Evolutionary conservation across 106 monocot species (phyloP).

Genomic region (Dendrobium chrysotoxum): DNA sequence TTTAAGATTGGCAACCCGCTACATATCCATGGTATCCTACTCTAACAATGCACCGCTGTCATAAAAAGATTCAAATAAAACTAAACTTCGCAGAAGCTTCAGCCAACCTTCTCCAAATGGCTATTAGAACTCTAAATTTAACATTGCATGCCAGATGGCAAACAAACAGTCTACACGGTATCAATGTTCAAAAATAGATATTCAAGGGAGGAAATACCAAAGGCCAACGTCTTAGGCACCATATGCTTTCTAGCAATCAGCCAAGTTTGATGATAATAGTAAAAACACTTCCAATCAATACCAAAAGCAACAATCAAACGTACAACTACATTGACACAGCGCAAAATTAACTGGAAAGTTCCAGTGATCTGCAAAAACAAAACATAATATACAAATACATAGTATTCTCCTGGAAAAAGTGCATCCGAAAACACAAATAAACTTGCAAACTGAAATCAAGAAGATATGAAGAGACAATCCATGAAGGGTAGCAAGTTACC

Average conservation of each 20-base stretch:
- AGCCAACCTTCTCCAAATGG: background rate
- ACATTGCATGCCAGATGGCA: background rate
- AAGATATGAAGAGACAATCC: background rate
- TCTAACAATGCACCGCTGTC: too few species aligned
- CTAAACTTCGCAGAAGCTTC: background rate
- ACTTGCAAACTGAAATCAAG: background rate
- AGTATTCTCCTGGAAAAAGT: background rate
- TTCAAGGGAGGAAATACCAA: background rate
- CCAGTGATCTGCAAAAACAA: background rate
- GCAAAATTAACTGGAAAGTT: background rate
- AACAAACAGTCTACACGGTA: background rate
- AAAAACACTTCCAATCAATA: background rate
- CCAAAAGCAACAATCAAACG: background rate
- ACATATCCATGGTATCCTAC: too few species aligned
- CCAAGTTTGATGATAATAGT: background rate
- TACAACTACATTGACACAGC: background rate
- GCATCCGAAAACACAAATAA: background rate
- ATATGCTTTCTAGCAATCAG: background rate
- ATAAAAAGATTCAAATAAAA: background rate
- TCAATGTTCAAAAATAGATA: background rate
- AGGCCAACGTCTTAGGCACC: too few species aligned
- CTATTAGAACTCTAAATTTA: background rate
- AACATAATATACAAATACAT: background rate
- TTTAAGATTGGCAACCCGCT: too few species aligned
- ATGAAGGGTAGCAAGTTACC: slow-evolving; percentile 26